Percentiles rank a stretch among this genome's conserved stretches.
Evolutionary conservation across 2,329 filamentous ascomycete species (phyloP).

Genomic region (Dactylellina sp.): DNA sequence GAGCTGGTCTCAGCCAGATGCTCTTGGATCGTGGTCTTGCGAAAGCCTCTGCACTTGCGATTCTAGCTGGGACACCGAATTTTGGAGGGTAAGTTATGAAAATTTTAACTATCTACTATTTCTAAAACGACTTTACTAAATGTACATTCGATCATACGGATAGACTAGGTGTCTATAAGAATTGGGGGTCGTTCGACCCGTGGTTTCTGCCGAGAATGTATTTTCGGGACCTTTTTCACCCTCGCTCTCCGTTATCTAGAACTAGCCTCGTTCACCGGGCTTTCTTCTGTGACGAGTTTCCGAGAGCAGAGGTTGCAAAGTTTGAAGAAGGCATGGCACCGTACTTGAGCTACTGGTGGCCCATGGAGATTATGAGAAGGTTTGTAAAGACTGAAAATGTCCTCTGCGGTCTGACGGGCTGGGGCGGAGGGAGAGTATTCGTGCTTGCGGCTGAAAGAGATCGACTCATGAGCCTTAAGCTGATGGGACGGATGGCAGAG

Average conservation of each 20-base stretch:
- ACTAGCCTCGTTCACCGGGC: constrained; percentile 66
- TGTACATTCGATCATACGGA: no score
- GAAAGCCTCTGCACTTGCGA: constrained; percentile 65
- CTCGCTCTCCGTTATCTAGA: constrained; percentile 69
- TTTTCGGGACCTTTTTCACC: constrained; percentile 66
- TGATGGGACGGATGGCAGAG: constrained; percentile 34
- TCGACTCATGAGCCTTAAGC: constrained; percentile 35
- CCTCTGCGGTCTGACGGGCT: constrained; percentile 29
- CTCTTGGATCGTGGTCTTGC: constrained; percentile 65
- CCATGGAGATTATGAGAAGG: constrained; percentile 66
- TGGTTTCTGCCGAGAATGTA: constrained; percentile 67
- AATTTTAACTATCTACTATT: not conserved
- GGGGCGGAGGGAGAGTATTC: constrained; percentile 39
- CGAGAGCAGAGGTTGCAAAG: constrained; percentile 63
- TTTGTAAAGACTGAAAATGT: constrained; percentile 66
- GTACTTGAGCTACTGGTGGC: constrained; percentile 70
- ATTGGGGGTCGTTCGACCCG: constrained; percentile 67
- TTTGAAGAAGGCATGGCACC: constrained; percentile 66
- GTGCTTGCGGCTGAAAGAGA: constrained; percentile 37
- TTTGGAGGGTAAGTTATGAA: constrained; percentile 66
- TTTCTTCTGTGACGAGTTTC: constrained; percentile 68
- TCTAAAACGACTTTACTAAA: no score
- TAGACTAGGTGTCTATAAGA: constrained; percentile 64
- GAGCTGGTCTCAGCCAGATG: constrained; percentile 68
- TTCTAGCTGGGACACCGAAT: constrained; percentile 67